Percentiles rank a stretch among this genome's conserved stretches.
phyloP scores from a whole-genome alignment of 495 filamentous ascomycete species.

The Eremomyces bilateralis region DNA sequence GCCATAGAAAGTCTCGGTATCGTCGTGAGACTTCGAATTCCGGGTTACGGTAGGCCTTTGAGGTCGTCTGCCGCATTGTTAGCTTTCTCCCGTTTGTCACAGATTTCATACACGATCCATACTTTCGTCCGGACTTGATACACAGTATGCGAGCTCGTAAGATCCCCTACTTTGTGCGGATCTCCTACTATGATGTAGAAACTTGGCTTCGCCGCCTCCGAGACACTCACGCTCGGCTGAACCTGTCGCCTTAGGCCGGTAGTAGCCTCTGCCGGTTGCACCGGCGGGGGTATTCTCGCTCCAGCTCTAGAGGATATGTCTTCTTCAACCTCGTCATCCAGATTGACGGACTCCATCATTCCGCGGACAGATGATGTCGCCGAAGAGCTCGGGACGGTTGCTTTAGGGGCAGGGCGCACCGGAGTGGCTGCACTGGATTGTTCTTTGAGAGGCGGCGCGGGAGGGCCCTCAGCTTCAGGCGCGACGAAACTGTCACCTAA shows the following conservation, averaged over 20 bases:
- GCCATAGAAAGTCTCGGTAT: slow-evolving; percentile 94
- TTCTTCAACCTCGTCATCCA: slow-evolving; percentile 35
- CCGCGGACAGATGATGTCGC: slow-evolving; percentile 24
- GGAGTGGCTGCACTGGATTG: slow-evolving; percentile 1
- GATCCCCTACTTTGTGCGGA: slow-evolving; percentile 90
- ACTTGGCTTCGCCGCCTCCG: slow-evolving; percentile 72
- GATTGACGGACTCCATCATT: slow-evolving; percentile 37
- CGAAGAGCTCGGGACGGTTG: not conserved
- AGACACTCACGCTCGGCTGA: slow-evolving; percentile 66
- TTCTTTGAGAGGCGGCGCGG: slow-evolving; percentile 77
- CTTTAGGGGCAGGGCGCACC: not conserved
- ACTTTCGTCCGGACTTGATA: slow-evolving; percentile 92
- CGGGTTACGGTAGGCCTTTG: slow-evolving; percentile 76
- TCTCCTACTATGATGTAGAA: slow-evolving; percentile 91
- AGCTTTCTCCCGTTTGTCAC: too few species aligned
- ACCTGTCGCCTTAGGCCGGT: slow-evolving; percentile 32
- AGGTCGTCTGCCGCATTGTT: slow-evolving; percentile 44
- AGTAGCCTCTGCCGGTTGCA: slow-evolving; percentile 24
- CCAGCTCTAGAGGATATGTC: slow-evolving; percentile 22
- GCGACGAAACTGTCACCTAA: slow-evolving; percentile 36
- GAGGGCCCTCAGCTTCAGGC: slow-evolving; percentile 37
- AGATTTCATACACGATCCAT: too few species aligned
- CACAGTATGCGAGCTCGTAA: slow-evolving; percentile 92
- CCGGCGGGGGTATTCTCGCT: slow-evolving; percentile 47
- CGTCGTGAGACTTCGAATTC: slow-evolving; percentile 83